phyloP scores from a whole-genome alignment of 1,284 basidiomycete genomes.

The Tilletia indica region DNA sequence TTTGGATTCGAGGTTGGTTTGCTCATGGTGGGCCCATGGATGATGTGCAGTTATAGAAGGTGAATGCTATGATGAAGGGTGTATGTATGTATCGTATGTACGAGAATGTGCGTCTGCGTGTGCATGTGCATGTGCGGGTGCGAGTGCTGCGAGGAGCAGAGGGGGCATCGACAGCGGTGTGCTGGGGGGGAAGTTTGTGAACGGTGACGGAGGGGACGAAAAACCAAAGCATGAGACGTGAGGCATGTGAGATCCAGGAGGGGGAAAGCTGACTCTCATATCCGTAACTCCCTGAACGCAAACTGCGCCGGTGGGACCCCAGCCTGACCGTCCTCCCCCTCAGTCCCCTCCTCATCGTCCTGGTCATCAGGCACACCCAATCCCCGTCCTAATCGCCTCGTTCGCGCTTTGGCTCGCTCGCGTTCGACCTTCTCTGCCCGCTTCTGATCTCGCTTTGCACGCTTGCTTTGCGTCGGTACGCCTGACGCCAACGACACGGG shows the following conservation, averaged over 20 bases:
- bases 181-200: too few relatives aligned
- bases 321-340: not conserved
- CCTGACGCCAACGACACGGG: not conserved
- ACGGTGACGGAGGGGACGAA: too few relatives aligned
- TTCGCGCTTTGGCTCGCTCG: slow-evolving; percentile 2
- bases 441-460: slow-evolving; percentile 14
- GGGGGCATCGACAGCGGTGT: too few relatives aligned
- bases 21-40: too few relatives aligned
- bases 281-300: slow-evolving; percentile 9
- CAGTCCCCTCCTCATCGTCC: not conserved
- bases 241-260: not conserved
- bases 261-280: not conserved
- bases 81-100: too few relatives aligned
- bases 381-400: not conserved
- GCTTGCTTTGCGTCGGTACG: not conserved
- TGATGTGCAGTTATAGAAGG: too few relatives aligned
- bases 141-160: too few relatives aligned
- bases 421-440: slow-evolving; percentile 10
- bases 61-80: too few relatives aligned
- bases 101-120: too few relatives aligned
- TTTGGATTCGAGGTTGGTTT: too few relatives aligned
- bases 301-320: slow-evolving; percentile 2
- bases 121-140: too few relatives aligned
- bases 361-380: not conserved
- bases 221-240: too few relatives aligned